These are phyloP conservation scores for Pleurotus tuoliensis DNA, from an alignment of 768 basidiomycete genomes.

Conservation along the genomic window DNA sequence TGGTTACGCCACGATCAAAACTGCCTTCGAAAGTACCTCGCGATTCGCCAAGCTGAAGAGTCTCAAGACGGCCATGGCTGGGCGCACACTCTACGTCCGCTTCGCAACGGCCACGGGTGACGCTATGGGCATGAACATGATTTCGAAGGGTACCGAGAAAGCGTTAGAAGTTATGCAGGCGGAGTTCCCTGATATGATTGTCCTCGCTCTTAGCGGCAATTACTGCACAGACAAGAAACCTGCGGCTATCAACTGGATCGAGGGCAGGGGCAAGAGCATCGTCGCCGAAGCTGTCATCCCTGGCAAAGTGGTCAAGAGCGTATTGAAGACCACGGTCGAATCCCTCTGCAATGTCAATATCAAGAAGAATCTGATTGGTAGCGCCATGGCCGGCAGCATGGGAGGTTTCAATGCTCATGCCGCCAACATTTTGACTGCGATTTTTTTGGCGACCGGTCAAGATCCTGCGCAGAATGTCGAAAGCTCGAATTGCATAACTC, in stretches of 20 bases:
- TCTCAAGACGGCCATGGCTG: slow-evolving; percentile 88
- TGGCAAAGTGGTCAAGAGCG: slow-evolving; percentile 80
- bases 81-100: slow-evolving; percentile 88
- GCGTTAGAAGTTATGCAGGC: slow-evolving; percentile 77
- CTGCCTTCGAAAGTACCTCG: slow-evolving; percentile 92
- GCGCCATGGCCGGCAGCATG: slow-evolving; percentile 96
- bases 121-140: slow-evolving; percentile 99
- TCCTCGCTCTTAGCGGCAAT: slow-evolving; percentile 91
- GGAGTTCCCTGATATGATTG: slow-evolving; percentile 87
- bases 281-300: slow-evolving; percentile 95
- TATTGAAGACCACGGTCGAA: slow-evolving; percentile 93
- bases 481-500: slow-evolving; percentile 96
- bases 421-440: slow-evolving; percentile 92
- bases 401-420: slow-evolving; percentile 99
- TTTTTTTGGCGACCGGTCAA: slow-evolving; percentile 95
- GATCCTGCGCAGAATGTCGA: slow-evolving; percentile 99
- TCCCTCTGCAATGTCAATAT: slow-evolving; percentile 86
- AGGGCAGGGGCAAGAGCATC: slow-evolving; percentile 96
- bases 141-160: slow-evolving; percentile 96
- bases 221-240: slow-evolving; percentile 99
- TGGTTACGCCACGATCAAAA: slow-evolving; percentile 70
- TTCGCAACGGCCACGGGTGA: slow-evolving; percentile 95
- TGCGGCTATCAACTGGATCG: slow-evolving; percentile 99
- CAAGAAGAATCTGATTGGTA: slow-evolving; percentile 97
- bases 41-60: slow-evolving; percentile 85